These are phyloP conservation scores for Ampelocalamus luodianensis DNA, from an alignment of 176 grass and related monocot species.

Conservation along the genomic window DNA sequence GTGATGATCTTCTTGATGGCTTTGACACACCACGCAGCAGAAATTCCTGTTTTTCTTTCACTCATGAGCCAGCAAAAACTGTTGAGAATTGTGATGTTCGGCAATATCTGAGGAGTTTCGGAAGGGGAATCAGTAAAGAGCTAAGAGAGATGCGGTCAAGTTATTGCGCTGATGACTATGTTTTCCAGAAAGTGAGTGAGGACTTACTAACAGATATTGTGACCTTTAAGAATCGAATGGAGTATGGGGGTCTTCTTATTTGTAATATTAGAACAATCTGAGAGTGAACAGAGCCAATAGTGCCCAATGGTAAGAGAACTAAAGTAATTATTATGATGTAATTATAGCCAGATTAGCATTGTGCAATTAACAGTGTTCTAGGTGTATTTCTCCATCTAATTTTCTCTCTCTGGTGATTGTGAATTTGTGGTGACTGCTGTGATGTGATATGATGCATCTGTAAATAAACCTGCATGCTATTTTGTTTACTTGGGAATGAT, in stretches of 20 bases:
- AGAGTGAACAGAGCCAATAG: slow-evolving; percentile 11
- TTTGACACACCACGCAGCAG: slow-evolving; percentile 43
- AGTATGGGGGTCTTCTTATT: slow-evolving; percentile 59
- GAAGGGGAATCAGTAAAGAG: slow-evolving; percentile 43
- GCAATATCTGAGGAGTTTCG: slow-evolving; percentile 54
- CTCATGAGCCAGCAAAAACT: slow-evolving; percentile 29
- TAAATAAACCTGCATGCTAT: not conserved
- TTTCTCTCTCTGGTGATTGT: not conserved
- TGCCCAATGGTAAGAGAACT: not conserved
- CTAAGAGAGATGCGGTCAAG: slow-evolving; percentile 23
- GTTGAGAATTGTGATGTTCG: slow-evolving; percentile 29
- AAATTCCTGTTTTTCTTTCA: slow-evolving; percentile 57
- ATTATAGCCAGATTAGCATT: slow-evolving; percentile 6
- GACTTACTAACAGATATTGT: slow-evolving; percentile 38
- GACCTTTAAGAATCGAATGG: slow-evolving; percentile 48
- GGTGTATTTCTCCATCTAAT: not conserved
- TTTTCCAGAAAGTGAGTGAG: slow-evolving; percentile 23
- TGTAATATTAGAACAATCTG: slow-evolving; percentile 64
- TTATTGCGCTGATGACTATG: slow-evolving; percentile 61
- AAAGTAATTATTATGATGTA: slow-evolving; percentile 31
- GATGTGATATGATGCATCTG: slow-evolving; percentile 18
- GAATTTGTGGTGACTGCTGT: not conserved
- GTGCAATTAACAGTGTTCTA: slow-evolving; percentile 2
- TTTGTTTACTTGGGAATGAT: slow-evolving; percentile 19
- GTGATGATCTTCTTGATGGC: slow-evolving; percentile 41